phyloP scores from a whole-genome alignment of 805 yeast genomes.

The Pichia paraexigua region DNA sequence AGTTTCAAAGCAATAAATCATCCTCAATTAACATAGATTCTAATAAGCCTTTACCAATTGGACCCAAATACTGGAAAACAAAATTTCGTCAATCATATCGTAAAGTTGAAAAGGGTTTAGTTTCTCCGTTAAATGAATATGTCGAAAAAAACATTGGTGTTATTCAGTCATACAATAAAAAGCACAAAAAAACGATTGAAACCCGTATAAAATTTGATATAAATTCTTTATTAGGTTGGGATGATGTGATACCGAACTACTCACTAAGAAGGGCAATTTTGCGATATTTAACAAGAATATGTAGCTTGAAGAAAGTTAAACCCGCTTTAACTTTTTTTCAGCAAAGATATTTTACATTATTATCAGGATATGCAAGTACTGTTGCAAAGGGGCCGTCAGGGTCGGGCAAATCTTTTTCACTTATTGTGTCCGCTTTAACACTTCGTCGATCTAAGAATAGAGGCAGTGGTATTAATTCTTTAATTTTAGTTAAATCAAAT shows the following conservation, averaged over 20 bases:
- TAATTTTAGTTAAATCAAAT: conserved; percentile 25
- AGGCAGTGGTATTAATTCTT: conserved; percentile 23
- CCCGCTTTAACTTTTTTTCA: conserved; percentile 25
- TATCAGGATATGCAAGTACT: conserved; percentile 22
- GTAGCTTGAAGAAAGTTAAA: not conserved
- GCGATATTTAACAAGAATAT: conserved; percentile 7
- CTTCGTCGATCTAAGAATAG: conserved; percentile 17
- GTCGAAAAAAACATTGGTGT: conserved; percentile 17
- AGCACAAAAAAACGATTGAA: conserved; percentile 13
- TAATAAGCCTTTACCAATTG: conserved; percentile 2
- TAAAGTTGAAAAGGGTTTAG: conserved; percentile 15
- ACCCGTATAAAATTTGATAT: conserved; percentile 19
- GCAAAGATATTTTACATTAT: conserved; percentile 21
- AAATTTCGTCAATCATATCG: conserved; percentile 15
- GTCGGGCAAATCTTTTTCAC: conserved; percentile 24
- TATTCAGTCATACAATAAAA: conserved; percentile 21
- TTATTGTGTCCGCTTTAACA: conserved; percentile 22
- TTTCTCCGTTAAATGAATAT: conserved; percentile 16
- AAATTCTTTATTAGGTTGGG: conserved; percentile 13
- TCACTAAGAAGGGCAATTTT: conserved; percentile 13
- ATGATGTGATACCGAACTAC: conserved; percentile 15
- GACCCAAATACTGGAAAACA: conserved; percentile 17
- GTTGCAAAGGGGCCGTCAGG: conserved; percentile 27
- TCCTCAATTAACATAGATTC: not conserved
- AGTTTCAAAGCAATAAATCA: not conserved